These are phyloP conservation scores for Pseudogymnoascus sp. DNA, from an alignment of 2,329 filamentous ascomycete genomes.

Conservation along the genomic window DNA sequence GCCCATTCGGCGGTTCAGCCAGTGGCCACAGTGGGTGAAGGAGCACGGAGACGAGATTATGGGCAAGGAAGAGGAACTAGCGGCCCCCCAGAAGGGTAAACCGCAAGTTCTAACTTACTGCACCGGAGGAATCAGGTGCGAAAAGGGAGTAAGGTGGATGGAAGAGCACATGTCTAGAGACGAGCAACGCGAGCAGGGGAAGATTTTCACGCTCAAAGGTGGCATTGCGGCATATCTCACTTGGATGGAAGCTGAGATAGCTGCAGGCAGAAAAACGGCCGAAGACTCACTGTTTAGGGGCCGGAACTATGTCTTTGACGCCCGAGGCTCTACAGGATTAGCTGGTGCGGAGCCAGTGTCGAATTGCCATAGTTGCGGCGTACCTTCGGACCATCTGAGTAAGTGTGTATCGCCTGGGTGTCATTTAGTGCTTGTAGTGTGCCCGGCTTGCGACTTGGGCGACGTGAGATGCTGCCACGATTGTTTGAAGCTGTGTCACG, in stretches of 20 bases:
- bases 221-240: slow-evolving; percentile 28
- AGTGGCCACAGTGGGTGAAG: slow-evolving; percentile 29
- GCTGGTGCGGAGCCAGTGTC: slow-evolving; percentile 21
- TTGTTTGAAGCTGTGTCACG: slow-evolving; percentile 21
- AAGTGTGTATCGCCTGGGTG: slow-evolving; percentile 27
- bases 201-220: slow-evolving; percentile 26
- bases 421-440: slow-evolving; percentile 28
- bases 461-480: slow-evolving; percentile 24
- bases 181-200: slow-evolving; percentile 14
- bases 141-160: slow-evolving; percentile 28
- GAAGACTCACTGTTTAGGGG: slow-evolving; percentile 27
- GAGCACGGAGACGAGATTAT: slow-evolving; percentile 15
- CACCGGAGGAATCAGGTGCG: slow-evolving; percentile 29
- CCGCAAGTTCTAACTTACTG: slow-evolving; percentile 28
- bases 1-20: slow-evolving; percentile 26
- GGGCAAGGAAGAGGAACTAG: background rate
- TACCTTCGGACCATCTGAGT: slow-evolving; percentile 22
- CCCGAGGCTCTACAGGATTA: slow-evolving; percentile 25
- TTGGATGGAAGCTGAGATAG: slow-evolving; percentile 30
- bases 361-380: slow-evolving; percentile 24
- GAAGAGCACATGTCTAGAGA: slow-evolving; percentile 22
- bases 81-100: background rate
- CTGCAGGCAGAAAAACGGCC: slow-evolving; percentile 20
- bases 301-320: slow-evolving; percentile 30
- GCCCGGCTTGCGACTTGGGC: slow-evolving; percentile 22